Evolutionary conservation across 257 asterid species (phyloP).

Genomic region (Solanum chilense): DNA sequence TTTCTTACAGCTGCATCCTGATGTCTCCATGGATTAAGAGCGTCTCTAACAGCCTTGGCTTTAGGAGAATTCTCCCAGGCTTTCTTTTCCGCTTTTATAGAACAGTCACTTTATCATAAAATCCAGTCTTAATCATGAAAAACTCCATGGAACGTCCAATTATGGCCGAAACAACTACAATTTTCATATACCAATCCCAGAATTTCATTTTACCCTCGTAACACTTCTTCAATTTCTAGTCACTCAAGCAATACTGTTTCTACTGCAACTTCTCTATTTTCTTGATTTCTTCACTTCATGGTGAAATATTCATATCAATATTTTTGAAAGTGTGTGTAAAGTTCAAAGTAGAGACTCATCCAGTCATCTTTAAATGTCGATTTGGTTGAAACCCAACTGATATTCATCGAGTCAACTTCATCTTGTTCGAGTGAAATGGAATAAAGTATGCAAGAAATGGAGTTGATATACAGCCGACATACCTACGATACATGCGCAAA

Average conservation of each 20-base stretch:
- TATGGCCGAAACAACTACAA: slow-evolving; percentile 43
- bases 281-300: background rate
- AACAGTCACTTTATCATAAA: slow-evolving; percentile 77
- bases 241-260: background rate
- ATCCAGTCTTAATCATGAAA: slow-evolving; percentile 92
- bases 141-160: slow-evolving; percentile 87
- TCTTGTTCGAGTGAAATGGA: too few relatives aligned
- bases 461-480: too few relatives aligned
- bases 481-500: too few relatives aligned
- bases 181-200: slow-evolving; percentile 79
- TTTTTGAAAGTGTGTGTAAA: too few relatives aligned
- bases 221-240: background rate
- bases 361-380: too few relatives aligned
- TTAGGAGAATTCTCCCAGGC: slow-evolving; percentile 72
- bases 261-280: background rate
- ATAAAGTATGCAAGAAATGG: too few relatives aligned
- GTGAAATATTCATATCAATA: too few relatives aligned
- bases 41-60: slow-evolving; percentile 81
- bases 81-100: slow-evolving; percentile 68
- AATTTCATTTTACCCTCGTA: slow-evolving; percentile 35
- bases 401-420: too few relatives aligned
- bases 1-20: slow-evolving; percentile 29
- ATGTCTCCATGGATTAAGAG: slow-evolving; percentile 80
- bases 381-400: too few relatives aligned
- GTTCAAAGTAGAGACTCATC: too few relatives aligned